These are phyloP conservation scores for Gossypium schwendimanii DNA, from an alignment of 441 rosid species.

Conservation along the genomic window DNA sequence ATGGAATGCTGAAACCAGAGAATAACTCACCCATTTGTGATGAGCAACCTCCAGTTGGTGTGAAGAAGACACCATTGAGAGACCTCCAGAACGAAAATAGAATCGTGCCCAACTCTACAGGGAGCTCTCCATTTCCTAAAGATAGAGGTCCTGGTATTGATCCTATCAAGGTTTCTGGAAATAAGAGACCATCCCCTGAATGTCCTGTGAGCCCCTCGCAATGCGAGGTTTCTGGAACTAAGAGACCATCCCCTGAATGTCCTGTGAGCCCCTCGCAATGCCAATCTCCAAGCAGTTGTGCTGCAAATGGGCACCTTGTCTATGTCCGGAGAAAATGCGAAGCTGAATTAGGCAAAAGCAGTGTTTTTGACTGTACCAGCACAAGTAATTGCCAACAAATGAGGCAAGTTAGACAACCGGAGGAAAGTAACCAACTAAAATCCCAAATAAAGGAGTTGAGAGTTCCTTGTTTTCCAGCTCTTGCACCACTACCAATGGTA, in stretches of 20 bases:
- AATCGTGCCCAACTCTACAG: slow-evolving; percentile 27
- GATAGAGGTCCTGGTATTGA: slow-evolving; percentile 31
- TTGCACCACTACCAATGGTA: slow-evolving; percentile 34
- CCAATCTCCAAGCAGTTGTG: slow-evolving; percentile 29
- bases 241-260: slow-evolving; percentile 39
- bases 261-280: slow-evolving; percentile 27
- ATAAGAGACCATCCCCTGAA: slow-evolving; percentile 42
- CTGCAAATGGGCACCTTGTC: slow-evolving; percentile 56
- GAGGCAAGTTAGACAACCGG: slow-evolving; percentile 22
- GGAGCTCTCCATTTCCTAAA: slow-evolving; percentile 33
- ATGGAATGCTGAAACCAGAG: slow-evolving; percentile 32
- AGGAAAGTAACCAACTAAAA: slow-evolving; percentile 23
- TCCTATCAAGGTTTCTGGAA: slow-evolving; percentile 38
- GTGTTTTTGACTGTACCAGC: slow-evolving; percentile 21
- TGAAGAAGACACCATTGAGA: slow-evolving; percentile 53
- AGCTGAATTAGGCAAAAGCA: slow-evolving; percentile 42
- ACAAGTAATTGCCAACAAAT: slow-evolving; percentile 21
- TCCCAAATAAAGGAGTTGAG: slow-evolving; percentile 34
- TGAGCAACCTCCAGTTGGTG: slow-evolving; percentile 29
- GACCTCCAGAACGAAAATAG: slow-evolving; percentile 58
- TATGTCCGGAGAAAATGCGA: slow-evolving; percentile 81
- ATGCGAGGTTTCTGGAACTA: slow-evolving; percentile 43
- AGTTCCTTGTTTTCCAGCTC: slow-evolving; percentile 30
- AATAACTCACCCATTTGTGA: slow-evolving; percentile 29
- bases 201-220: slow-evolving; percentile 26